These are phyloP conservation scores for Phalaenopsis aphrodite DNA, from an alignment of 106 monocot genomes.

Conservation along the genomic window DNA sequence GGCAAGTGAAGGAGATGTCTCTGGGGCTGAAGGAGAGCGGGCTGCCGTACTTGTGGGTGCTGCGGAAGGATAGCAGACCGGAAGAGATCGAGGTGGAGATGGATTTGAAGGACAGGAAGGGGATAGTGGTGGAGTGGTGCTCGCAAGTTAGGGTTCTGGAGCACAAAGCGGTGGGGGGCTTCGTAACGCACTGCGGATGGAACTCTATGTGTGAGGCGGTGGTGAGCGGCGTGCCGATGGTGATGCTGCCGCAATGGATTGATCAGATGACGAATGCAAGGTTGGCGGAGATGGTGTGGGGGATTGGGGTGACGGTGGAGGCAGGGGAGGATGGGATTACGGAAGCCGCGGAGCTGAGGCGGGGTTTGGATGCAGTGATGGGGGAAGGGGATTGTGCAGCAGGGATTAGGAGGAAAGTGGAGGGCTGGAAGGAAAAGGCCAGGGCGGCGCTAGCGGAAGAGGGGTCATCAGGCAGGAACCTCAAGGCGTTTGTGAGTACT, in stretches of 20 bases:
- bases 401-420: constrained; percentile 11
- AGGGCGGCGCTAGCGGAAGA: constrained; percentile 9
- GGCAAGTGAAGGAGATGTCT: neutral
- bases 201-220: constrained; percentile 11
- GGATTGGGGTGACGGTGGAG: constrained; percentile 8
- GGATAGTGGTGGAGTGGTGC: constrained; percentile 29
- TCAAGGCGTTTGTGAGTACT: constrained; percentile 1
- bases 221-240: constrained; percentile 7
- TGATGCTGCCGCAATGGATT: constrained; percentile 14
- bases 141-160: constrained; percentile 17
- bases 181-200: constrained; percentile 34
- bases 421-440: constrained; percentile 20
- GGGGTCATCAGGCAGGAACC: constrained; percentile 18
- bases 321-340: neutral
- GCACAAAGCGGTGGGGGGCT: constrained; percentile 26
- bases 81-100: neutral
- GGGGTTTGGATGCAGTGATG: constrained; percentile 6
- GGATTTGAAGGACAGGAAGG: neutral
- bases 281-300: constrained; percentile 12
- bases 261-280: constrained; percentile 6
- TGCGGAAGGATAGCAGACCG: constrained; percentile 18
- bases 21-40: constrained; percentile 19
- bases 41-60: constrained; percentile 31
- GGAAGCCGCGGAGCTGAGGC: constrained; percentile 3
- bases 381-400: neutral